Evolutionary conservation across 108 stramenopile species (phyloP).

Genomic region (Cyclotella kingstonii): DNA sequence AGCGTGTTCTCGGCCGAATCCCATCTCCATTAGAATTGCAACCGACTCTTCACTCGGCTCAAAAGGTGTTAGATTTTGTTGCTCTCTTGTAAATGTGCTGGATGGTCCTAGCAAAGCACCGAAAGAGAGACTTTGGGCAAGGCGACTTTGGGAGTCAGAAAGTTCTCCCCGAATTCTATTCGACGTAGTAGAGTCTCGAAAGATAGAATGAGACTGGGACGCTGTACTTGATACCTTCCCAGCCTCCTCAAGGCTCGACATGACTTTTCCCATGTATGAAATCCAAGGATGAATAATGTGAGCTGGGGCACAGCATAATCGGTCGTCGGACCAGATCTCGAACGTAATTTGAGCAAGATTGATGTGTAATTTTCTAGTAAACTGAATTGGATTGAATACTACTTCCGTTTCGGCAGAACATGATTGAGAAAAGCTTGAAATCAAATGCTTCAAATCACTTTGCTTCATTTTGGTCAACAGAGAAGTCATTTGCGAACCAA

Average conservation of each 20-base stretch:
- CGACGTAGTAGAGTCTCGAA: neutral
- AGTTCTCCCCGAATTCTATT: neutral
- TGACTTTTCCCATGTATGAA: conserved; percentile 53
- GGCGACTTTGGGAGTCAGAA: conserved; percentile 8
- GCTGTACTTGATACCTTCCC: conserved; percentile 26
- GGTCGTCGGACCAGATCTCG: conserved; percentile 58
- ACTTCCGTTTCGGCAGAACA: neutral
- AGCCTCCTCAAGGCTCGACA: conserved; percentile 62
- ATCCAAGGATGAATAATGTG: conserved; percentile 63
- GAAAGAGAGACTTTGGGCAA: conserved; percentile 18
- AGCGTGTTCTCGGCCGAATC: conserved; percentile 86
- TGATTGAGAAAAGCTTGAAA: conserved; percentile 7
- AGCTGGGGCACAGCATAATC: conserved; percentile 51
- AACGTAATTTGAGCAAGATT: conserved; percentile 47
- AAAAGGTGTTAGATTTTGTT: conserved; percentile 44
- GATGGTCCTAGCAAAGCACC: conserved; percentile 15
- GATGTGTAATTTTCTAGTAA: conserved; percentile 48
- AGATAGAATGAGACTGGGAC: neutral
- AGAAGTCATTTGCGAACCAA: conserved; percentile 47
- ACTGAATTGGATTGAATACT: conserved; percentile 29
- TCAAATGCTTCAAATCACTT: conserved; percentile 31
- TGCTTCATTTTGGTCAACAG: conserved; percentile 59
- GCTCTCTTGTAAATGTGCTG: conserved; percentile 9
- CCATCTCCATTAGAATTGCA: conserved; percentile 81
- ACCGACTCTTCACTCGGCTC: conserved; percentile 79